These are phyloP conservation scores for Firmiana major DNA, from an alignment of 345 rosid genomes.

Conservation along the genomic window DNA sequence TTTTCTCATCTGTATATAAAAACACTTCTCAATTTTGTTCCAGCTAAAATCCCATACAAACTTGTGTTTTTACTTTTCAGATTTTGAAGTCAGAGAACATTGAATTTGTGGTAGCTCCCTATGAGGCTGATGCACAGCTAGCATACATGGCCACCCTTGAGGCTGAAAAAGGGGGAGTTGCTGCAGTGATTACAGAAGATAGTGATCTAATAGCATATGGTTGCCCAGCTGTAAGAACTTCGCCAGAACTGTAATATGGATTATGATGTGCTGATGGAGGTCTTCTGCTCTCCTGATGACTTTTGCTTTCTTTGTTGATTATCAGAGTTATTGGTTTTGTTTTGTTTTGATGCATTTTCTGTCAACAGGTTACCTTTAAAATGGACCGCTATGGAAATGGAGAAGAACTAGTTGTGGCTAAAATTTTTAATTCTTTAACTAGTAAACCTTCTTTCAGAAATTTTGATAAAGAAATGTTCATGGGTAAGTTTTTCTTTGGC, in stretches of 20 bases:
- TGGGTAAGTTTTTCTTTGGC: constrained; percentile 36
- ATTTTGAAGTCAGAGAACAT: constrained; percentile 64
- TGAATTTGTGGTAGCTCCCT: constrained; percentile 91
- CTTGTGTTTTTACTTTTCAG: constrained; percentile 35
- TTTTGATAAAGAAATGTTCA: constrained; percentile 57
- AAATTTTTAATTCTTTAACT: constrained; percentile 48
- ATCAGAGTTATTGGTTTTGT: constrained; percentile 15
- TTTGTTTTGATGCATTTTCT: constrained; percentile 25
- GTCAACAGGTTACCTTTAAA: constrained; percentile 64
- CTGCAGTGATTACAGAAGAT: constrained; percentile 85
- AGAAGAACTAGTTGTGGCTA: constrained; percentile 60
- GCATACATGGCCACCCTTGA: constrained; percentile 69
- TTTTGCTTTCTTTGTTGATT: not conserved
- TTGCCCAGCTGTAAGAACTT: constrained; percentile 84
- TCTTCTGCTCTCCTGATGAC: constrained; percentile 25
- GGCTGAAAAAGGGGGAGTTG: constrained; percentile 65
- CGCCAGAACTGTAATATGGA: constrained; percentile 27
- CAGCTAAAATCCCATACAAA: not conserved
- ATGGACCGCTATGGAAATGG: constrained; percentile 88
- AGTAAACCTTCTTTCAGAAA: constrained; percentile 57
- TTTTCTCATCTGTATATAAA: not conserved
- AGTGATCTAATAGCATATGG: constrained; percentile 89
- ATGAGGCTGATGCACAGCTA: constrained; percentile 96
- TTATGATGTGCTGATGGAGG: constrained; percentile 21
- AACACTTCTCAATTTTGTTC: not conserved